Conservation (phyloP, 2,329 filamentous ascomycete species). For the Penicillium sp. region DNA sequence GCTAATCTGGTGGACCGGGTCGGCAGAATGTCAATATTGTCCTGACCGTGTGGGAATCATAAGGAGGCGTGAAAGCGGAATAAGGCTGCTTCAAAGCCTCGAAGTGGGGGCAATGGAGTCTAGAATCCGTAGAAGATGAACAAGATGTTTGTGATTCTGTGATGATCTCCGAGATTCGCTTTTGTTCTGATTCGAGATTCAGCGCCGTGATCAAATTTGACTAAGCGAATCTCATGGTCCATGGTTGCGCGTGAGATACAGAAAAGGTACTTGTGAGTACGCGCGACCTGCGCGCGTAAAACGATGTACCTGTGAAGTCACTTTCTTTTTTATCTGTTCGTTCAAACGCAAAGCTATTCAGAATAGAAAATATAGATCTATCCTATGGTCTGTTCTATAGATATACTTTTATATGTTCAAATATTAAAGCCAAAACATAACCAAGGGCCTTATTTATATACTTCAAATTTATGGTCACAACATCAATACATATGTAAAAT, state of each 20-base stretch:
- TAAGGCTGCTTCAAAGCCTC: not conserved
- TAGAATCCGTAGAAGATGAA: conserved; percentile 1
- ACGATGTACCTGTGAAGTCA: not conserved
- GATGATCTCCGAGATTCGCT: conserved; percentile 35
- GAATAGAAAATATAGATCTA: too few relatives aligned
- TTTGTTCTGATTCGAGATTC: conserved; percentile 11
- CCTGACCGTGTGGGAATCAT: conserved; percentile 6
- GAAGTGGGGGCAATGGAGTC: conserved; percentile 2
- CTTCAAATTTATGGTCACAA: not conserved
- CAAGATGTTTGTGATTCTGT: conserved; percentile 27
- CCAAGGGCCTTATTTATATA: not conserved
- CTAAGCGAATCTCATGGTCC: conserved; percentile 21
- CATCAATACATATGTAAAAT: not conserved
- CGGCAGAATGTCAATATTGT: conserved; percentile 10
- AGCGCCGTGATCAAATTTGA: conserved; percentile 18
- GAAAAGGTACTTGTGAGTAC: not conserved
- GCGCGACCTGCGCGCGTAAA: not conserved
- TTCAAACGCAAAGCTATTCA: too few relatives aligned
- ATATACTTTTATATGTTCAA: not conserved
- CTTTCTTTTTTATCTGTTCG: not conserved
- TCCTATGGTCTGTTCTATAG: too few relatives aligned
- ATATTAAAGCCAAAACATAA: not conserved
- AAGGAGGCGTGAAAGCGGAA: conserved; percentile 4
- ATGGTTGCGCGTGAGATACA: conserved; percentile 5
- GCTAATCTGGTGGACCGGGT: conserved; percentile 5